Conservation (phyloP, 78 protist genomes). For the Tieghemostelium lacteum region DNA sequence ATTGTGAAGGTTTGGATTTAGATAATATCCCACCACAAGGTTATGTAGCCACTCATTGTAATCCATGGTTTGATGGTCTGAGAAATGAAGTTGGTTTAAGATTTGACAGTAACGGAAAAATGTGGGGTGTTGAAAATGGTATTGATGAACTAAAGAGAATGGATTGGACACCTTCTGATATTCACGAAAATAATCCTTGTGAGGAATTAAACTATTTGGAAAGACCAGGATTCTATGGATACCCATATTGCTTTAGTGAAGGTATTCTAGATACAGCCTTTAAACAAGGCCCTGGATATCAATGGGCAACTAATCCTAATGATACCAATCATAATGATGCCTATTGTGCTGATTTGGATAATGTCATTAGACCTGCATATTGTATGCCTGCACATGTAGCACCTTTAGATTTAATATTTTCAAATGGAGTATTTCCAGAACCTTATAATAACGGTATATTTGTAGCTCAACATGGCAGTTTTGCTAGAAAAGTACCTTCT, state of each 20-base stretch:
- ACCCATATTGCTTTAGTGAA: conserved; percentile 39
- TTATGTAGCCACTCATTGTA: neutral
- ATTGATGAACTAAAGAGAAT: conserved; percentile 8
- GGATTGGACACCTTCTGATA: neutral
- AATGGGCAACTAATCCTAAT: neutral
- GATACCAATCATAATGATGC: neutral
- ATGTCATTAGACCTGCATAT: conserved; percentile 14
- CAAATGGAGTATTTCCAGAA: neutral
- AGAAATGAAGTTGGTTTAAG: conserved; percentile 53
- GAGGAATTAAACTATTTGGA: conserved; percentile 31
- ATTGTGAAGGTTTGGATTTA: neutral
- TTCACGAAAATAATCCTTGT: conserved; percentile 21
- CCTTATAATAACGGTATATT: conserved; percentile 16
- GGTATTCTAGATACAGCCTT: neutral
- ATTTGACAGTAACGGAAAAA: conserved; percentile 8
- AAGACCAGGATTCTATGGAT: conserved; percentile 22
- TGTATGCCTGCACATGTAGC: conserved; percentile 36
- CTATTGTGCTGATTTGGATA: conserved; percentile 3
- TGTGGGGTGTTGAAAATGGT: conserved; percentile 65
- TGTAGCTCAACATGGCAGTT: no score
- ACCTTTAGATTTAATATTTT: conserved; percentile 6
- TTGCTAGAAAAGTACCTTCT: no score
- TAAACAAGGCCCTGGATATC: neutral
- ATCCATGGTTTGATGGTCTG: neutral
- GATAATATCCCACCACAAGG: neutral